A percentile compares a stretch with the other conserved stretches of the same genome.
phyloP scores from a whole-genome alignment of 2,329 filamentous ascomycete species.

The Helotiales sp. region DNA sequence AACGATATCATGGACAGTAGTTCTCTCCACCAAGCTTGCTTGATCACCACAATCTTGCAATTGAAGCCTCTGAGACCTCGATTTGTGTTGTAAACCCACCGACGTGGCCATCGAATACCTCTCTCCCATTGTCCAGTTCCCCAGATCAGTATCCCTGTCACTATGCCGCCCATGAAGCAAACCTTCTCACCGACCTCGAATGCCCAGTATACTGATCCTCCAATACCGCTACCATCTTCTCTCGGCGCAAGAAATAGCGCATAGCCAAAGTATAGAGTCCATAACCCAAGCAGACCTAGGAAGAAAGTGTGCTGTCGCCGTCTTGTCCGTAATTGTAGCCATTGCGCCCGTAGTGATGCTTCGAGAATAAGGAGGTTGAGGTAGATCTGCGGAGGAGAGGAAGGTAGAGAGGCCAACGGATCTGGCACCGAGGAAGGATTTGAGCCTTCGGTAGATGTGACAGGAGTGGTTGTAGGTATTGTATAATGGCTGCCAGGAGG shows the following conservation, averaged over 20 bases:
- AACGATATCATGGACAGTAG: conserved; percentile 71
- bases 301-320: conserved; percentile 94
- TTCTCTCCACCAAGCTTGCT: conserved; percentile 80
- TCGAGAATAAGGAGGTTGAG: conserved; percentile 97
- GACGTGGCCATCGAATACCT: conserved; percentile 88
- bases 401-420: conserved; percentile 35
- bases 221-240: conserved; percentile 87
- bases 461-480: conserved; percentile 39
- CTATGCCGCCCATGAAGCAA: conserved; percentile 85
- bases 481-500: conserved; percentile 51
- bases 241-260: conserved; percentile 92
- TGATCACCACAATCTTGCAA: conserved; percentile 89
- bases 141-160: conserved; percentile 87
- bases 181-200: conserved; percentile 89
- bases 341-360: conserved; percentile 88
- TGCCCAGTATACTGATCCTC: conserved; percentile 95
- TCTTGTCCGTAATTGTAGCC: conserved; percentile 83
- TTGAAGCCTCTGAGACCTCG: conserved; percentile 90
- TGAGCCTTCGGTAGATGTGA: conserved; percentile 35
- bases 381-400: conserved; percentile 65
- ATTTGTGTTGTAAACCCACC: conserved; percentile 89
- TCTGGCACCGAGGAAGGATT: conserved; percentile 35
- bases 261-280: conserved; percentile 85
- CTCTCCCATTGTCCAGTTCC: conserved; percentile 95
- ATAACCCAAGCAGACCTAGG: conserved; percentile 73